phyloP scores from a whole-genome alignment of 2,329 filamentous ascomycete species.

The Alternaria ethzedia region DNA sequence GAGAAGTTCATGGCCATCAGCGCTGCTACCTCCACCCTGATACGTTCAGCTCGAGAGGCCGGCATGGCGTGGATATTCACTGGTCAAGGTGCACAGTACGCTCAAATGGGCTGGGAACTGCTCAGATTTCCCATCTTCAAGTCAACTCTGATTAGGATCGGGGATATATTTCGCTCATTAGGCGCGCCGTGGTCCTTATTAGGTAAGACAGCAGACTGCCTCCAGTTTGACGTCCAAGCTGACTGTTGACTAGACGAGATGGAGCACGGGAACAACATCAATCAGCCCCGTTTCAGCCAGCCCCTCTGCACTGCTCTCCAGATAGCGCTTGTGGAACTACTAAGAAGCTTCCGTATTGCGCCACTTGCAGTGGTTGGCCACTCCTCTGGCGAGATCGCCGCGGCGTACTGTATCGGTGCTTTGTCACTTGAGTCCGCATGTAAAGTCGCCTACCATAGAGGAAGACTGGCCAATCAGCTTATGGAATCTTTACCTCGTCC shows the following conservation, averaged over 20 bases:
- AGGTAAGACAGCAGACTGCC: neutral
- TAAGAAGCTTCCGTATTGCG: slow-evolving; percentile 17
- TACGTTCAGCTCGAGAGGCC: neutral
- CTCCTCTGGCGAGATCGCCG: slow-evolving; percentile 39
- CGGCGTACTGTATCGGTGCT: slow-evolving; percentile 25
- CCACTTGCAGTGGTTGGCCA: slow-evolving; percentile 29
- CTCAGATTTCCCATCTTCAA: neutral
- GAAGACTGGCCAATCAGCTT: neutral
- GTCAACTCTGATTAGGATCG: neutral
- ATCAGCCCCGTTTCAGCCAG: slow-evolving; percentile 16
- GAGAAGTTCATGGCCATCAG: neutral
- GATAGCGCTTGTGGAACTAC: slow-evolving; percentile 26
- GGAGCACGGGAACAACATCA: neutral
- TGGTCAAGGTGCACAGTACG: neutral
- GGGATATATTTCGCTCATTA: neutral
- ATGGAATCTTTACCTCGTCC: neutral
- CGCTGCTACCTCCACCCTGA: neutral
- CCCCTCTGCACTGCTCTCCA: slow-evolving; percentile 29
- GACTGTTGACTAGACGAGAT: neutral
- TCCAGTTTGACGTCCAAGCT: neutral
- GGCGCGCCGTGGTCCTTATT: neutral
- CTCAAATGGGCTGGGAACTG: neutral
- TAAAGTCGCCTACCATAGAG: neutral
- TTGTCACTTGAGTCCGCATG: slow-evolving; percentile 5
- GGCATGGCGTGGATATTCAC: neutral